Evolutionary conservation across 306 rosid genomes (phyloP), one percentile per base, ranked within the genome.

Genomic region (Pueraria montana): DNA sequence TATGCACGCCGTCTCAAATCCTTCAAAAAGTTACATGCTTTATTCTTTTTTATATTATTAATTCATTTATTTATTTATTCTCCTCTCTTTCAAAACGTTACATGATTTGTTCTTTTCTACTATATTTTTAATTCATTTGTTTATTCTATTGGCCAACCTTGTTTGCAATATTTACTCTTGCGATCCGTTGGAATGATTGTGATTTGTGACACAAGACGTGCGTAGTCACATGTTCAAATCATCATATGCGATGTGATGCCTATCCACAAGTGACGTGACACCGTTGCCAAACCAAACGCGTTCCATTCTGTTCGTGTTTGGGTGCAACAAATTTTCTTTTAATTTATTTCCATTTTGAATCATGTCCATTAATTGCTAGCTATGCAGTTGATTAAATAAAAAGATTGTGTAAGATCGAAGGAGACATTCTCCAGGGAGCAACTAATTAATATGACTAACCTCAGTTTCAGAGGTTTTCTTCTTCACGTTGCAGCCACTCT

Each of bases 241-340:
- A 27, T 27, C 43, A 38, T 38, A 38, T 38, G 43, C 43, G 10
- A 38, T 38, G 4, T 45, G n/a, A n/a, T n/a, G 1, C 46, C 1
- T 46, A 10, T 11, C 4, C 49, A 10, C 14, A 43, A 43, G 49
- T 43, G 20, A 36, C 40, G 40, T 36, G 7, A 36, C 40, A 36
- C 1, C 62, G 27, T 7, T 62, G 8, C 65, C 40, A 50, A 36
- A 78, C 65, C 40, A 50, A 36, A 78, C 74, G 82, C 24, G 66
- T 78, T 38, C 11, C 43, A 38, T 38, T 38, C 43, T 38, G 43
- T 38, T 77, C 5, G 14, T 1, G 8, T 34, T 38, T 53, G 34
- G n/a, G 16, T 6, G n/a, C 36, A 7, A 3, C 18, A 12, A 12
- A 10, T 18, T 78, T 48, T 53, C 1, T 11, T 2, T 77, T 62